Base-by-base conservation (phyloP, 2,329 filamentous ascomycete species). In the Ophiostoma himal-ulmi region DNA sequence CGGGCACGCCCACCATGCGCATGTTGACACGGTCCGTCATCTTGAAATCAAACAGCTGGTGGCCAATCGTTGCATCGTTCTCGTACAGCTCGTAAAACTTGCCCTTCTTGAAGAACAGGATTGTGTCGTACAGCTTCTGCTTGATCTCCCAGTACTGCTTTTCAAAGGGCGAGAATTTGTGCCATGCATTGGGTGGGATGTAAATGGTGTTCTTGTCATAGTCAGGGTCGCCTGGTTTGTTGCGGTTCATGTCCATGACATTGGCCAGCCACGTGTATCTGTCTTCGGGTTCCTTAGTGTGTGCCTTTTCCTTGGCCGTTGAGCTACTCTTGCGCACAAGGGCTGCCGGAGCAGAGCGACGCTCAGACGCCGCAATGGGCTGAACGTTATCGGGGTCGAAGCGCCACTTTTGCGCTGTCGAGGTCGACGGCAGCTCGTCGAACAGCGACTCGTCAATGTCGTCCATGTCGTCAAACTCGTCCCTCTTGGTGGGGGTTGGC, bases 71-170 rank as follows among this genome's bases (percentile, higher is more conserved):
- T 5, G 95, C 95, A 80, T 99, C 95, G 72, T 97, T 97, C 78
- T 99, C 95, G 77, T 98, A 99, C 0, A 99, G 85, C 78, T 99
- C 95, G 77, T 97, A 99, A 80, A 99, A 99, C 76, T 99, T 99
- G 76, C 95, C 95, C 83, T 99, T 99, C 81, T 98, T 99, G 88
- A 99, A 99, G 81, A 99, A 99, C 20, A 99, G 94, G 65, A 99
- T 90, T 0, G 94, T 97, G 74, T 97, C 93, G 91, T 92, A 98
- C 74, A 96, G 92, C 75, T 97, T 97, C 79, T 94, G 91, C 82
- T 99, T 99, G 79, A 99, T 98, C 76, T 96, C 93, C 95, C 95
- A 99, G 79, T 99, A 99, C 78, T 99, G 95, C 79, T 93, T 96
- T 80, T 99, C 95, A 74, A 99, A 99, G 0, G 94, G 87, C 0